Evolutionary conservation across 257 asterid genomes (phyloP).

Genomic region (Capsicum baccatum): DNA sequence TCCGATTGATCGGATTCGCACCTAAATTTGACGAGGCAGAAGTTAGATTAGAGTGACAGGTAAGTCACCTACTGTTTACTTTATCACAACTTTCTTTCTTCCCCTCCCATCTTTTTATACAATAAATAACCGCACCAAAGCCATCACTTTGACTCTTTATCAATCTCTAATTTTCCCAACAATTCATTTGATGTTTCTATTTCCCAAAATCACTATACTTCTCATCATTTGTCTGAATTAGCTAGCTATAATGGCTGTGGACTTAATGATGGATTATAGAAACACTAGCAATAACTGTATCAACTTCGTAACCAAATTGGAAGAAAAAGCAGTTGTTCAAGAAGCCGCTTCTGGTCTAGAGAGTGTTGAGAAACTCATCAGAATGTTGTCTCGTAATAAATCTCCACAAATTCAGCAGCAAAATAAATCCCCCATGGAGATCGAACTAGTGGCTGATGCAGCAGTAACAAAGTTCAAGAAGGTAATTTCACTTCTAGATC

Average conservation of each 20-base stretch:
- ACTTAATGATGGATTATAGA: slow-evolving; percentile 66
- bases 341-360: slow-evolving; percentile 77
- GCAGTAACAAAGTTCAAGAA: slow-evolving; percentile 68
- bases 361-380: slow-evolving; percentile 70
- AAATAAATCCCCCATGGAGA: slow-evolving; percentile 24
- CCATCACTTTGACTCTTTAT: slow-evolving; percentile 43
- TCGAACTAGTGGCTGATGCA: slow-evolving; percentile 56
- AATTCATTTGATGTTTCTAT: background rate
- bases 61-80: slow-evolving; percentile 78
- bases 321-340: slow-evolving; percentile 55
- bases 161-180: background rate
- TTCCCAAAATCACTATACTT: background rate
- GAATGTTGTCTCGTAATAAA: slow-evolving; percentile 47
- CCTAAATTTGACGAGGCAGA: slow-evolving; percentile 72
- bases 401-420: slow-evolving; percentile 37
- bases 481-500: slow-evolving; percentile 66
- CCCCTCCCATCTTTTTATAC: background rate
- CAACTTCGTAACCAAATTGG: slow-evolving; percentile 40
- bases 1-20: slow-evolving; percentile 68
- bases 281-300: slow-evolving; percentile 27
- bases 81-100: slow-evolving; percentile 35
- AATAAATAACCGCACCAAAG: slow-evolving; percentile 42
- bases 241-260: slow-evolving; percentile 72
- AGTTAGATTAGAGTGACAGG: slow-evolving; percentile 58
- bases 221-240: background rate